phyloP scores from a whole-genome alignment of 2,329 filamentous ascomycete species.

The Penicillium sp. region DNA sequence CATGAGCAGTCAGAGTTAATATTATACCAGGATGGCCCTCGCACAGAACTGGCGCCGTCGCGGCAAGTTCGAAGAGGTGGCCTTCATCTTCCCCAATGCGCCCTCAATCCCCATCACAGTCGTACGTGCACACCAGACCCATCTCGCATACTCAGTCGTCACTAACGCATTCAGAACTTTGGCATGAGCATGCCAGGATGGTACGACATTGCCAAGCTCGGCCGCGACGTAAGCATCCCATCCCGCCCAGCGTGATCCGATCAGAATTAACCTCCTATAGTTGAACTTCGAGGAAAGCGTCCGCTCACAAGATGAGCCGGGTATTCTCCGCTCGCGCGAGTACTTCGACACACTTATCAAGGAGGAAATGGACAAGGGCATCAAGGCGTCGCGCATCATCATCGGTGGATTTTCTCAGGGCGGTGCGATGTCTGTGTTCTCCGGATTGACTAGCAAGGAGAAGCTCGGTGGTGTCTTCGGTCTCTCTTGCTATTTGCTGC shows the following conservation, averaged over 20 bases:
- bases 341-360: constrained; percentile 81
- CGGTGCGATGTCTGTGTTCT: constrained; percentile 80
- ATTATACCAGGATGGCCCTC: constrained; percentile 60
- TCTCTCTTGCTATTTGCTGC: constrained; percentile 76
- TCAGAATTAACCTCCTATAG: constrained; percentile 23
- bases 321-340: constrained; percentile 70
- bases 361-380: constrained; percentile 76
- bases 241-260: neutral
- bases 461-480: constrained; percentile 88
- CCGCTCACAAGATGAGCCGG: constrained; percentile 57
- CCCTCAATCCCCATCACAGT: constrained; percentile 83
- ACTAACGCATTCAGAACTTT: constrained; percentile 57
- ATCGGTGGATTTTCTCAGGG: constrained; percentile 71
- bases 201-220: constrained; percentile 52
- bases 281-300: constrained; percentile 44
- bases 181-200: constrained; percentile 78
- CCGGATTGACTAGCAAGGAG: constrained; percentile 70
- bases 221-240: constrained; percentile 38
- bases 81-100: constrained; percentile 93
- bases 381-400: constrained; percentile 79
- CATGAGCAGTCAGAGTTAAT: neutral
- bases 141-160: neutral
- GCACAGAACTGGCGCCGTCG: constrained; percentile 85
- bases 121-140: constrained; percentile 49
- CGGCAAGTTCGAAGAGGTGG: constrained; percentile 80